A percentile compares a stretch with the other conserved stretches of the same genome.
phyloP scores from a whole-genome alignment of 257 asterid species.

The Fraxinus americana region DNA sequence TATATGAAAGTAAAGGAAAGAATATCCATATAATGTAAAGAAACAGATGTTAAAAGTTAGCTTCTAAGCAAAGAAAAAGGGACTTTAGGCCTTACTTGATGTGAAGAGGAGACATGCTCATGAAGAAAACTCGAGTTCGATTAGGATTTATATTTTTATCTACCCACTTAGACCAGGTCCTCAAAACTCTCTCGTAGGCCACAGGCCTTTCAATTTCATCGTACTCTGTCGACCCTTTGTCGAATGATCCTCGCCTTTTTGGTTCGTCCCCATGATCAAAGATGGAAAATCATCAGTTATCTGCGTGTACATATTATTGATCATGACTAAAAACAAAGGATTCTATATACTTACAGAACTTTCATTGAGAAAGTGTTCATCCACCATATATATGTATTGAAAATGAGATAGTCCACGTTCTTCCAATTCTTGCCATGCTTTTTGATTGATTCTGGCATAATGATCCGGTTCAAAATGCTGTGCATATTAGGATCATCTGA shows the following conservation, averaged over 20 bases:
- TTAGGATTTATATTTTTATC: conserved; percentile 57
- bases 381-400: conserved; percentile 89
- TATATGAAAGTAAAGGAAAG: not conserved
- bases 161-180: conserved; percentile 82
- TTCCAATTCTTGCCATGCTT: conserved; percentile 79
- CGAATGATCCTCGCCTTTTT: conserved; percentile 76
- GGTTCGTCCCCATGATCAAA: not conserved
- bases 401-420: conserved; percentile 66
- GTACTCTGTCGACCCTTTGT: conserved; percentile 59
- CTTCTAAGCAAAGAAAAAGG: not conserved
- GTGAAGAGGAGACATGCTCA: conserved; percentile 99
- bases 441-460: conserved; percentile 71
- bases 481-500: conserved; percentile 60
- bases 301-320: not conserved
- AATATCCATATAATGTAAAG: not conserved
- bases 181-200: conserved; percentile 69
- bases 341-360: conserved; percentile 60
- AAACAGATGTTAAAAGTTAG: not conserved
- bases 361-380: conserved; percentile 78
- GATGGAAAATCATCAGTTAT: not conserved
- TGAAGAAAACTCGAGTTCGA: conserved; percentile 68
- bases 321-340: not conserved
- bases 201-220: conserved; percentile 63
- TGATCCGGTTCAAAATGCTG: conserved; percentile 69
- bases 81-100: conserved; percentile 52